phyloP scores from a whole-genome alignment of 108 stramenopile species.

The Skeletonema grethae region DNA sequence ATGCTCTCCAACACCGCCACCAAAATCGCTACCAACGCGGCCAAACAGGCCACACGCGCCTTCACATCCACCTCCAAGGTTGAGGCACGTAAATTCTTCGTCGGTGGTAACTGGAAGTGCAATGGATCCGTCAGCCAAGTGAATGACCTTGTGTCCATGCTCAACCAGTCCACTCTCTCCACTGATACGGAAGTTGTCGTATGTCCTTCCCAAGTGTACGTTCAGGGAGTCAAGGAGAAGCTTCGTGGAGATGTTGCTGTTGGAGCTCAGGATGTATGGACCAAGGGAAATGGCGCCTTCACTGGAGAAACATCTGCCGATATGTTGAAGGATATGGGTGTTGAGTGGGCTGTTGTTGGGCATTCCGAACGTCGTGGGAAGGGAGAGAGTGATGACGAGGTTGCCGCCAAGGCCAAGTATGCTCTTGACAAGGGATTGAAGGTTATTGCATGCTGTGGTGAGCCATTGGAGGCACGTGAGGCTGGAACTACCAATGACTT shows the following conservation, averaged over 20 bases:
- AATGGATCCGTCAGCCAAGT: constrained; percentile 88
- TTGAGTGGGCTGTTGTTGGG: constrained; percentile 92
- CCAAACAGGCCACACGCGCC: constrained; percentile 33
- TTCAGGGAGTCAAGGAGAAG: constrained; percentile 77
- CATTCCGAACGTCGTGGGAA: constrained; percentile 97
- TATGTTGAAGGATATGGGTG: constrained; percentile 96
- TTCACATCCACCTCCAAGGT: constrained; percentile 67
- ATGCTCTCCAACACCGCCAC: constrained; percentile 39
- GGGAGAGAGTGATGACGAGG: constrained; percentile 92
- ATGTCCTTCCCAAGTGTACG: constrained; percentile 92
- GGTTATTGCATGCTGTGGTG: constrained; percentile 99
- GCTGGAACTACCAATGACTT: constrained; percentile 97
- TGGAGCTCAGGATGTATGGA: constrained; percentile 94
- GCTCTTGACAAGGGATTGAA: constrained; percentile 90
- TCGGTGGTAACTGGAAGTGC: constrained; percentile 99
- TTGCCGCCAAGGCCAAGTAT: constrained; percentile 95
- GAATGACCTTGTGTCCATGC: constrained; percentile 85
- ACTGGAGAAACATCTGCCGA: constrained; percentile 98
- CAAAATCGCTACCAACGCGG: constrained; percentile 24
- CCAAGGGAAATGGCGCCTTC: constrained; percentile 90
- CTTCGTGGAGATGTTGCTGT: constrained; percentile 90
- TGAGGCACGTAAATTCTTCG: constrained; percentile 94
- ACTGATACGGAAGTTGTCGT: constrained; percentile 96
- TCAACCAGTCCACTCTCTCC: constrained; percentile 84
- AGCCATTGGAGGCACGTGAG: constrained; percentile 95